phyloP scores from a whole-genome alignment of 495 filamentous ascomycete genomes.

The Trichoderma virens region DNA sequence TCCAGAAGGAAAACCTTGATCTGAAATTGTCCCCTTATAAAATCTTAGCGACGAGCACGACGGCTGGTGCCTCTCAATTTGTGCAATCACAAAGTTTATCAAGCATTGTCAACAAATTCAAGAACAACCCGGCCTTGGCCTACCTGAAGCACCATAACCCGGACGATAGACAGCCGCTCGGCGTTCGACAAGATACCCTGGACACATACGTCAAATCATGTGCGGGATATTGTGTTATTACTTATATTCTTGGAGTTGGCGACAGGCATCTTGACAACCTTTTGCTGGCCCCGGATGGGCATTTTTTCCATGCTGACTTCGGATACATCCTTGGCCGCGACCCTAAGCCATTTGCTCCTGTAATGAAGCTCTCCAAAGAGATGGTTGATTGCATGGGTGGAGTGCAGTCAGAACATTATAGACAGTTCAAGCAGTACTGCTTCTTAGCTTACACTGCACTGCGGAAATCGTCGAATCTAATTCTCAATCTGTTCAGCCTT shows the following conservation, averaged over 20 bases:
- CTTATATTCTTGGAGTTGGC: constrained; percentile 95
- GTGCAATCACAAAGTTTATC: constrained; percentile 79
- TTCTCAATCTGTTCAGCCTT: constrained; percentile 91
- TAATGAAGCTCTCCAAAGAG: constrained; percentile 94
- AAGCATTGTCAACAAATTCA: constrained; percentile 70
- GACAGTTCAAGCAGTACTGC: constrained; percentile 87
- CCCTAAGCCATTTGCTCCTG: constrained; percentile 92
- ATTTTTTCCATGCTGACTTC: constrained; percentile 98
- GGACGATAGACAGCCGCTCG: constrained; percentile 70
- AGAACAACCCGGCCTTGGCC: constrained; percentile 60
- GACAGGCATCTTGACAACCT: constrained; percentile 96
- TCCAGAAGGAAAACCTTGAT: constrained; percentile 95
- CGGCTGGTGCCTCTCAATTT: constrained; percentile 87
- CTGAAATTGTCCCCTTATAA: constrained; percentile 92
- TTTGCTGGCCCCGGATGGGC: constrained; percentile 78
- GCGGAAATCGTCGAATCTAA: constrained; percentile 79
- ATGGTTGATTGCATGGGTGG: constrained; percentile 99
- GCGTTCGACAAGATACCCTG: constrained; percentile 85
- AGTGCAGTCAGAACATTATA: constrained; percentile 64
- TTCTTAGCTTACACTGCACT: constrained; percentile 91
- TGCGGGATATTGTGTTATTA: constrained; percentile 97
- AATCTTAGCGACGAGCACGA: constrained; percentile 85
- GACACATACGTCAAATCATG: constrained; percentile 95
- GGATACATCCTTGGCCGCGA: constrained; percentile 97
- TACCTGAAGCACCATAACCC: constrained; percentile 90